Conservation (phyloP, 148 eudicot species). For the Heliosperma pusillum region DNA sequence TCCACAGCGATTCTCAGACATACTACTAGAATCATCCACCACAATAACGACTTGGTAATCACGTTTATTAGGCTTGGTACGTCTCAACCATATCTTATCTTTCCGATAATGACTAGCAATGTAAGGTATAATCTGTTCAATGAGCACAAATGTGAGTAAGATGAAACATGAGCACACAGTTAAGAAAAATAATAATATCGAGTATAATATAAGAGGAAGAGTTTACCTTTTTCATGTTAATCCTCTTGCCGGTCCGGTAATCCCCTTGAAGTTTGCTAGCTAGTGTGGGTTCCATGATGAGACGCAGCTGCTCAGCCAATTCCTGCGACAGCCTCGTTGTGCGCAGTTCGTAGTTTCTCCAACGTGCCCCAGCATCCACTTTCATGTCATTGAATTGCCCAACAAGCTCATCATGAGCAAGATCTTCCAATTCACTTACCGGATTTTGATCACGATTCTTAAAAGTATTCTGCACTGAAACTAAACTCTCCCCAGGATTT, state of each 20-base stretch:
- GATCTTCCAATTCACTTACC: constrained; percentile 31
- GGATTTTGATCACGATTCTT: constrained; percentile 39
- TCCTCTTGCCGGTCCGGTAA: constrained; percentile 96
- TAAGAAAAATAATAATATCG: not conserved
- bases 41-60: constrained; percentile 94
- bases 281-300: constrained; percentile 92
- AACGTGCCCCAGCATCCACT: constrained; percentile 51
- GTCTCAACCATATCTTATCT: constrained; percentile 96
- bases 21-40: constrained; percentile 95
- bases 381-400: constrained; percentile 41
- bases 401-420: constrained; percentile 41
- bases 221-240: constrained; percentile 93
- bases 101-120: constrained; percentile 93
- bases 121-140: constrained; percentile 74
- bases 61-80: constrained; percentile 87
- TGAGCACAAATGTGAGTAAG: not conserved
- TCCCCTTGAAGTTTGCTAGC: constrained; percentile 99
- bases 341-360: constrained; percentile 75
- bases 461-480: constrained; percentile 49
- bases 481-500: constrained; percentile 51
- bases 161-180: not conserved
- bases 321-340: constrained; percentile 93
- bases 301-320: constrained; percentile 92
- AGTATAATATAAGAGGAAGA: not conserved
- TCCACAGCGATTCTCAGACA: constrained; percentile 86